Percentiles rank a stretch among this genome's conserved stretches.
phyloP scores from a whole-genome alignment of 164 flowering plant genomes.

The Echeveria elegans region DNA sequence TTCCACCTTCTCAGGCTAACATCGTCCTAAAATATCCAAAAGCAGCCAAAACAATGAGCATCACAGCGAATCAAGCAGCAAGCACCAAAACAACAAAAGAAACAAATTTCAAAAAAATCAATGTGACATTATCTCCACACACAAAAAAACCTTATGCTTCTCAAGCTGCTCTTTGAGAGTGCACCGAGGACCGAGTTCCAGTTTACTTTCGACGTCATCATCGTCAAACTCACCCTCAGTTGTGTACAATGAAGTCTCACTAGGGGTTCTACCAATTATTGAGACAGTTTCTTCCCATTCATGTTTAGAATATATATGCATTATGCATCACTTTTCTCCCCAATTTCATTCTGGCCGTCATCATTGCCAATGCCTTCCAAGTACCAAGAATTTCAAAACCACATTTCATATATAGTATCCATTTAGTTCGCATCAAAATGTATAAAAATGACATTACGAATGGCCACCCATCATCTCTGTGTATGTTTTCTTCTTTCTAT shows the following conservation, averaged over 20 bases:
- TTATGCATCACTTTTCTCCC: background rate
- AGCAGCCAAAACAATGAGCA: no score
- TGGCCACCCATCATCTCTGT: no score
- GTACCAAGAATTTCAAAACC: no score
- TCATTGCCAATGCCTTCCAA: background rate
- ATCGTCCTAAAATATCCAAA: slow-evolving; percentile 33
- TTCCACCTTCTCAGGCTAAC: slow-evolving; percentile 26
- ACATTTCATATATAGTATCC: no score
- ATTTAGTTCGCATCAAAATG: no score
- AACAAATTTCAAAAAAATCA: background rate
- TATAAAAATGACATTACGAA: no score
- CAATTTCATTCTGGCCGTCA: background rate
- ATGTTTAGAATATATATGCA: no score
- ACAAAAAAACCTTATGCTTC: slow-evolving; percentile 61
- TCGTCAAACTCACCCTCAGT: slow-evolving; percentile 18
- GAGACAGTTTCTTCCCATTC: background rate
- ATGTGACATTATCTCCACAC: no score
- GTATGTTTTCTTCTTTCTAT: no score
- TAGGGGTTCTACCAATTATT: background rate
- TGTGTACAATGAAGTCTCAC: background rate
- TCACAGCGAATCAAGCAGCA: background rate
- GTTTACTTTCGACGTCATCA: slow-evolving; percentile 29
- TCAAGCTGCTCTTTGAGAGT: no score
- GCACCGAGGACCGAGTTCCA: slow-evolving; percentile 64
- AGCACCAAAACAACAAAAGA: background rate